Conservation (phyloP, 2,329 filamentous ascomycete genomes). For the Nemania bipapillata region DNA sequence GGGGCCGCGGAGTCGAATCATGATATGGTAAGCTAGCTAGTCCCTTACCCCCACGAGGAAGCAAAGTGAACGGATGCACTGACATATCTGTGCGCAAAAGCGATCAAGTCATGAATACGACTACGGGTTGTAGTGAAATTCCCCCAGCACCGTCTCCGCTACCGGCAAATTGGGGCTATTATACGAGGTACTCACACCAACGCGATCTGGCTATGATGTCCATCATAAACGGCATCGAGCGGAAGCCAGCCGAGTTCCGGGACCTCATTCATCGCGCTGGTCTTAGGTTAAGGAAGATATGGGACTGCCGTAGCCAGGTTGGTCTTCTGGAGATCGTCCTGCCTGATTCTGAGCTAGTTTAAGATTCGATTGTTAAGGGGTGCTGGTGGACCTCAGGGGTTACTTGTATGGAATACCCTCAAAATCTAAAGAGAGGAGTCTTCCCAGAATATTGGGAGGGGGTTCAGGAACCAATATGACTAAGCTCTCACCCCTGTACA, state of each 20-base stretch:
- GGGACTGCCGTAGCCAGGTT: slow-evolving; percentile 50
- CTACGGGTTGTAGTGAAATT: slow-evolving; percentile 47
- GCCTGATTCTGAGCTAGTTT: slow-evolving; percentile 18
- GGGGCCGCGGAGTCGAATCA: slow-evolving; percentile 37
- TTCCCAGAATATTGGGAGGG: too few species aligned
- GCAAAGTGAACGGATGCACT: not conserved
- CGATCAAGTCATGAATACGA: slow-evolving; percentile 55
- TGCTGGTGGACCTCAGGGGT: too few species aligned
- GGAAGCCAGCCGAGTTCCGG: slow-evolving; percentile 50
- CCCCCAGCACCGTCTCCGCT: slow-evolving; percentile 48
- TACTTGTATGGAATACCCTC: too few species aligned
- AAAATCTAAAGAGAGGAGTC: too few species aligned
- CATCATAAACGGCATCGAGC: slow-evolving; percentile 54
- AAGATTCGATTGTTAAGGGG: not conserved
- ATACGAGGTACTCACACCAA: slow-evolving; percentile 49
- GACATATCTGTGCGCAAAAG: slow-evolving; percentile 28
- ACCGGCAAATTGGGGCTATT: slow-evolving; percentile 53
- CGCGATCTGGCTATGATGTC: slow-evolving; percentile 52
- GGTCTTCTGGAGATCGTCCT: slow-evolving; percentile 32
- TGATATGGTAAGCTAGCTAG: slow-evolving; percentile 32
- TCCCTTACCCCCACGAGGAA: not conserved
- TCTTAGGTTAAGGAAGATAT: slow-evolving; percentile 49
- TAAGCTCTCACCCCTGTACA: too few species aligned
- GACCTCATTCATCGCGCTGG: slow-evolving; percentile 47
- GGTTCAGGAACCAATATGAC: too few species aligned